phyloP scores from a whole-genome alignment of 2,329 filamentous ascomycete genomes.

The Aspergillus aculeatinus region DNA sequence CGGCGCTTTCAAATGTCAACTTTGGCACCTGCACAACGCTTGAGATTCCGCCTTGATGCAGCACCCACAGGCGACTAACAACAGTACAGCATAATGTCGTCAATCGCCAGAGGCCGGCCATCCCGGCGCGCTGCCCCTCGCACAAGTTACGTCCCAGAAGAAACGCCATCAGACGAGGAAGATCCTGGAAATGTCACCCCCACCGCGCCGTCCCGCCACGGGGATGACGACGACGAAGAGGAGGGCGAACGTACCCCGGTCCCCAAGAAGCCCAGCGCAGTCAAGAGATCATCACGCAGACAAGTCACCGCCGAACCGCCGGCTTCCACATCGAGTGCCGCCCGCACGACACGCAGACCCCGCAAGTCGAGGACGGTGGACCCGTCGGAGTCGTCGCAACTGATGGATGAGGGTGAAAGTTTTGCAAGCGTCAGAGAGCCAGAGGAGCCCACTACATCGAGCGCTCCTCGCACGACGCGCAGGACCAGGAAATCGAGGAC shows the following conservation, averaged over 20 bases:
- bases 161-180: conserved; percentile 72
- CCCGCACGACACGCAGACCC: conserved; percentile 30
- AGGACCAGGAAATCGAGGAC: conserved; percentile 46
- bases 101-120: conserved; percentile 51
- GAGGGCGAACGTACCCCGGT: conserved; percentile 76
- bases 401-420: conserved; percentile 41
- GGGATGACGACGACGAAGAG: conserved; percentile 63
- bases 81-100: conserved; percentile 35
- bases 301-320: conserved; percentile 48
- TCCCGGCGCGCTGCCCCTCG: conserved; percentile 63
- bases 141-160: conserved; percentile 73
- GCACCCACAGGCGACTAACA: conserved; percentile 19
- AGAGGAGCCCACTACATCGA: conserved; percentile 35
- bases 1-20: conserved; percentile 17
- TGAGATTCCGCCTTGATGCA: conserved; percentile 29
- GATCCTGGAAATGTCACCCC: conserved; percentile 52
- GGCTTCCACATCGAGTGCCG: conserved; percentile 38
- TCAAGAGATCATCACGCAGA: conserved; percentile 58
- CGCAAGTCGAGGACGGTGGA: conserved; percentile 45
- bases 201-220: conserved; percentile 36
- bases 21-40: conserved; percentile 14
- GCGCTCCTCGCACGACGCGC: conserved; percentile 30
- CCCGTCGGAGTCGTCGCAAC: conserved; percentile 60
- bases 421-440: not conserved
- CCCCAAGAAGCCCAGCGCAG: conserved; percentile 54